These are phyloP conservation scores for Acephala macrosclerotiorum DNA, from an alignment of 2,329 filamentous ascomycete genomes.

Conservation along the genomic window DNA sequence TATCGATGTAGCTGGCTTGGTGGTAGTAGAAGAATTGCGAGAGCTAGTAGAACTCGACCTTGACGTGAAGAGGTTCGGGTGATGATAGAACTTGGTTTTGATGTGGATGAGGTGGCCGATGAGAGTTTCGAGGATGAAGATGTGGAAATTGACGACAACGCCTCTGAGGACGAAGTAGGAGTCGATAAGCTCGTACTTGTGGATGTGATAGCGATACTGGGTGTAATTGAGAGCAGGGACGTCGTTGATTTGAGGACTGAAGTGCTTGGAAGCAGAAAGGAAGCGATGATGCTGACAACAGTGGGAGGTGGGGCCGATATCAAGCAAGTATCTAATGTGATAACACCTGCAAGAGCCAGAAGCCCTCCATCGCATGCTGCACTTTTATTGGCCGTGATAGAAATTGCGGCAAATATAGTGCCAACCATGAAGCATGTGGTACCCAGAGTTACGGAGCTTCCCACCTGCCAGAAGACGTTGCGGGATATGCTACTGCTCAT, in stretches of 20 bases:
- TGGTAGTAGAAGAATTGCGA: too few relatives aligned
- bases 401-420: conserved; percentile 19
- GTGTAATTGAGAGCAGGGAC: neutral
- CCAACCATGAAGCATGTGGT: conserved; percentile 16
- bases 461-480: conserved; percentile 22
- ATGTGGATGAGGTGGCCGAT: neutral
- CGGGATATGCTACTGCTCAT: conserved; percentile 5
- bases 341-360: conserved; percentile 13
- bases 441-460: conserved; percentile 23
- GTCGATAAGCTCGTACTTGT: too few relatives aligned
- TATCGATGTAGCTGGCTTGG: neutral
- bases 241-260: neutral
- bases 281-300: neutral
- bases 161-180: neutral
- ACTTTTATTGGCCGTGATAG: conserved; percentile 15
- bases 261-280: neutral
- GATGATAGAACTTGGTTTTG: too few relatives aligned
- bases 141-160: neutral
- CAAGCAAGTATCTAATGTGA: conserved; percentile 18
- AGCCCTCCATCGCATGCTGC: conserved; percentile 11
- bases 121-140: neutral
- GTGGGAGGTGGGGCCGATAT: neutral
- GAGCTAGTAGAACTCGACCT: neutral
- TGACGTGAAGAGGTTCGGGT: neutral
- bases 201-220: too few relatives aligned